A percentile compares a stretch with the other conserved stretches of the same genome.
Evolutionary conservation across 2,329 filamentous ascomycete species (phyloP).

Genomic region (Microdochium nivale): DNA sequence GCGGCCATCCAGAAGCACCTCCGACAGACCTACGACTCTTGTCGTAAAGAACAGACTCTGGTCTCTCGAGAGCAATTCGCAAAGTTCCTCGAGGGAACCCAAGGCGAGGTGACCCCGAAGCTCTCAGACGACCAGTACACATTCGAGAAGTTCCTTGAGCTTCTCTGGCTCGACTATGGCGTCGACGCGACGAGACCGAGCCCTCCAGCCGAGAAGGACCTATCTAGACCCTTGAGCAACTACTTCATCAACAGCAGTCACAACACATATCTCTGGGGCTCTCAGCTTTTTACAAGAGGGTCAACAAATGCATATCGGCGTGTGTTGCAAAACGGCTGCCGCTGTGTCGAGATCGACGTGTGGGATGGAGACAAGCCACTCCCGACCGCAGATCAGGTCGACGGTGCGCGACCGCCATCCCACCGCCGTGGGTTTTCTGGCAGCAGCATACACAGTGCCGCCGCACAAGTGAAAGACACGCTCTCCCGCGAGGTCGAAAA

Average conservation of each 20-base stretch:
- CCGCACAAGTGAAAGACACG: conserved; percentile 26
- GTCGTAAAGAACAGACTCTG: conserved; percentile 25
- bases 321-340: conserved; percentile 68
- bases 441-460: conserved; percentile 34
- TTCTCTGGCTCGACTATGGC: conserved; percentile 34
- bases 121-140: conserved; percentile 32
- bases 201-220: conserved; percentile 39
- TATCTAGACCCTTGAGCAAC: conserved; percentile 65
- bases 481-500: conserved; percentile 25
- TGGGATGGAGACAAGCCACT: conserved; percentile 62
- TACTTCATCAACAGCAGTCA: conserved; percentile 95
- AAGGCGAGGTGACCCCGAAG: conserved; percentile 31
- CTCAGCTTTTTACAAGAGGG: conserved; percentile 72
- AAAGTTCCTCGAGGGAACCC: conserved; percentile 39
- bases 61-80: conserved; percentile 31
- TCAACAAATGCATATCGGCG: conserved; percentile 66
- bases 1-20: conserved; percentile 40
- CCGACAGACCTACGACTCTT: conserved; percentile 34
- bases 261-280: conserved; percentile 85
- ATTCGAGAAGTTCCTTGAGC: conserved; percentile 40
- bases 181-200: conserved; percentile 35
- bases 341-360: conserved; percentile 91
- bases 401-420: conserved; percentile 20
- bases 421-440: conserved; percentile 40
- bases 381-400: conserved; percentile 23